Conservation (phyloP, 2,329 filamentous ascomycete genomes). For the Ophiostoma himal-ulmi region DNA sequence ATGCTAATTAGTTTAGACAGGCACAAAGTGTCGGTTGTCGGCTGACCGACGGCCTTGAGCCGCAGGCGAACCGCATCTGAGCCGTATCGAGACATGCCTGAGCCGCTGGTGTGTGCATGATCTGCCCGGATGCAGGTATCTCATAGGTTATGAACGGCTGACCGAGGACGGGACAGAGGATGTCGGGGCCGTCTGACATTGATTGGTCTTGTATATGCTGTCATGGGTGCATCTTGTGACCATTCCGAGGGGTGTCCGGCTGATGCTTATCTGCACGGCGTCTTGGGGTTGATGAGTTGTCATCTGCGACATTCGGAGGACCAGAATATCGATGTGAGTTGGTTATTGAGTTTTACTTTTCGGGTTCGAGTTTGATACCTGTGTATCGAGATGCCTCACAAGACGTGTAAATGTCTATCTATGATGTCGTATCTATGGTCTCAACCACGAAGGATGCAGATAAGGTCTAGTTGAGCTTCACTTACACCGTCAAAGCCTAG, state of each 20-base stretch:
- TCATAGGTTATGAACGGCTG: background rate
- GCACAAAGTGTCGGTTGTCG: background rate
- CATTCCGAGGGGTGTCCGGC: too few relatives aligned
- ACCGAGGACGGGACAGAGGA: background rate
- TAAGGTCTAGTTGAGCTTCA: background rate
- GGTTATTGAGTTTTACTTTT: too few relatives aligned
- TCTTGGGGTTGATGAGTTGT: background rate
- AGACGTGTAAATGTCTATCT: background rate
- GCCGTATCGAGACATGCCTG: background rate
- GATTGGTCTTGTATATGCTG: background rate
- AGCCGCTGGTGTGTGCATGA: background rate
- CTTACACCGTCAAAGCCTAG: background rate
- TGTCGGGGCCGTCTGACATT: background rate
- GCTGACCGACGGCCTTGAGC: constrained; percentile 4
- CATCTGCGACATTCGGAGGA: background rate
- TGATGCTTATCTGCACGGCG: background rate
- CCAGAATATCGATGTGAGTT: background rate
- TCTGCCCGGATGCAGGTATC: background rate
- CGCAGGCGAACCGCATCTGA: background rate
- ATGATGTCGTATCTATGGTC: too few relatives aligned
- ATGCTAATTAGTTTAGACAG: too few relatives aligned
- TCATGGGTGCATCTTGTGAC: background rate
- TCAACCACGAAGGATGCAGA: background rate
- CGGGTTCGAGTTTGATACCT: background rate
- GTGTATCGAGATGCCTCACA: background rate